Percentiles rank a stretch among this genome's conserved stretches.
phyloP scores from a whole-genome alignment of 2,329 filamentous ascomycete genomes.

The Aspergillus costaricaensis region DNA sequence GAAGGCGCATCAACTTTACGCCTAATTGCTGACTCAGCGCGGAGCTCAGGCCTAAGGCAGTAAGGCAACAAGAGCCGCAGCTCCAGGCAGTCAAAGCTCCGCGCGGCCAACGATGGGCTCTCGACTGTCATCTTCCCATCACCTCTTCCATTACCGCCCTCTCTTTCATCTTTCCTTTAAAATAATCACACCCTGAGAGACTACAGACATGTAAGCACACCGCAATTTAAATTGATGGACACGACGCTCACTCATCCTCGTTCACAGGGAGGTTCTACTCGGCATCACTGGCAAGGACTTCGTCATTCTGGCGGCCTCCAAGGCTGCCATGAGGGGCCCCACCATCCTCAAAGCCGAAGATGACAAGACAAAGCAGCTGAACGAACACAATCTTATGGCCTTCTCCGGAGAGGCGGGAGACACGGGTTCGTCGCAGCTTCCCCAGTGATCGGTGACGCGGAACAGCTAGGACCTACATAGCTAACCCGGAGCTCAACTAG shows the following conservation, averaged over 20 bases:
- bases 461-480: constrained; percentile 5
- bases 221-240: constrained; percentile 11
- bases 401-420: constrained; percentile 96
- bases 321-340: constrained; percentile 96
- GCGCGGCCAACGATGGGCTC: constrained; percentile 35
- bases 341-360: constrained; percentile 93
- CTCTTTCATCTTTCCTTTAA: constrained; percentile 12
- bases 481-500: constrained; percentile 49
- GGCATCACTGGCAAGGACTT: constrained; percentile 99
- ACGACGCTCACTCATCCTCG: constrained; percentile 21
- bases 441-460: background rate
- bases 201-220: constrained; percentile 32
- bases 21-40: constrained; percentile 38
- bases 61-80: constrained; percentile 26
- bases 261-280: constrained; percentile 86
- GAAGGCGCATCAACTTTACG: constrained; percentile 33
- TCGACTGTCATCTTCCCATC: constrained; percentile 25
- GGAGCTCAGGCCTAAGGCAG: constrained; percentile 32
- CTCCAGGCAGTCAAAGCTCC: constrained; percentile 47
- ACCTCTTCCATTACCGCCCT: constrained; percentile 23
- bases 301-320: constrained; percentile 94
- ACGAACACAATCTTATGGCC: constrained; percentile 92
- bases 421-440: constrained; percentile 63
- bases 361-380: constrained; percentile 92
- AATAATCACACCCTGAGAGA: background rate